Evolutionary conservation across 768 basidiomycete genomes (phyloP), one percentile per base, ranked within the genome.

Genomic region (Termitomyces sp.): DNA sequence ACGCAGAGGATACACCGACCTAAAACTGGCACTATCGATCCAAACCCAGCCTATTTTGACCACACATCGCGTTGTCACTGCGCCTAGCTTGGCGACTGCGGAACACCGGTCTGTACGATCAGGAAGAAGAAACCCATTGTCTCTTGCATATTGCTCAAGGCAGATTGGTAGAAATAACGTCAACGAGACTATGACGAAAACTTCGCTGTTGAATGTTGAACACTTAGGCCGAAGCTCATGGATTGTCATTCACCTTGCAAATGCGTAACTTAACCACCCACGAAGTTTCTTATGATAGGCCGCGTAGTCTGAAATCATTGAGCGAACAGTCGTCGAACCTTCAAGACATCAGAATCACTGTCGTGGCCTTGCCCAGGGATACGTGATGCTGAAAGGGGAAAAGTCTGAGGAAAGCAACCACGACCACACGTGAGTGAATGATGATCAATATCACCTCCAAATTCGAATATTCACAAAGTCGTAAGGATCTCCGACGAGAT

Each of bases 21-120:
- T 95, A 70, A 94, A 96, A 67, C 93, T 94, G 2, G 95, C 93
- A 13, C 81, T 93, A 68, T 96, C 95, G 52, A 95, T 82, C 93
- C 93, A 96, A 1, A 77, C 60, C 83, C 93, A 93, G 1, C 85
- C 86, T 57, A 96, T 76, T 68, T 85, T 85, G 27, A 95, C 93
- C 5, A 88, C 90, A 71, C 94, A 96, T 30, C 89, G 79, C 16
- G 71, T 78, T 2, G 57, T 53, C 15, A 61, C 66, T 12, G 48
- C 54, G 54, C 60, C 66, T 7, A 66, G 56, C 16, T 61, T 58
- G n/a, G 61, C 62, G 6, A 64, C 48, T 4, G 70, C 60, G 7
- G 75, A 71, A 67, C 95, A 96, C 5, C 81, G 84, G n/a, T 73
- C 61, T 0, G 75, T 81, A 61, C 81, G 81, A 57, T 89, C 89